Conservation (phyloP, 1,139 yeast species). For the Pneumocystis oryctolagi region DNA sequence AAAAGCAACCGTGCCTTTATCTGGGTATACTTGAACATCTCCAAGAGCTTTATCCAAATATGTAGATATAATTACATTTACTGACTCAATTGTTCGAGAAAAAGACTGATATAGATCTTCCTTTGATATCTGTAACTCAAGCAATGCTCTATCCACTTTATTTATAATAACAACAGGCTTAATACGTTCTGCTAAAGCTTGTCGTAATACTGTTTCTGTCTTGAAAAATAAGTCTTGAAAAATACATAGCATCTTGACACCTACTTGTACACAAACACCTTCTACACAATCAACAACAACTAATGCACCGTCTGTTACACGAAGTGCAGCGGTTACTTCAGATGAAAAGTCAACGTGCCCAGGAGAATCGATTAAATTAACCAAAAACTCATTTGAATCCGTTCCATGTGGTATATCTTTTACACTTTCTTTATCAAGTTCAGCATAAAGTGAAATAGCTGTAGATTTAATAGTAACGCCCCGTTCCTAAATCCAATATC, state of each 20-base stretch:
- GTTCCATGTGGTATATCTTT: slow-evolving; percentile 95
- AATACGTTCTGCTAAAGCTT: slow-evolving; percentile 98
- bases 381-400: slow-evolving; percentile 84
- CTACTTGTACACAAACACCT: slow-evolving; percentile 92
- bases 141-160: slow-evolving; percentile 99
- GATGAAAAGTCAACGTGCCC: slow-evolving; percentile 99
- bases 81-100: slow-evolving; percentile 98
- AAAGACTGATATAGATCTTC: slow-evolving; percentile 98
- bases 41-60: slow-evolving; percentile 83
- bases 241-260: not conserved
- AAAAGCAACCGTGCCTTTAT: slow-evolving; percentile 97
- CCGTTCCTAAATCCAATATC: slow-evolving; percentile 46
- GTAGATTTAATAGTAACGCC: slow-evolving; percentile 99
- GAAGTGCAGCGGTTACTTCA: slow-evolving; percentile 98
- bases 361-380: slow-evolving; percentile 98
- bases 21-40: slow-evolving; percentile 98
- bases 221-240: not conserved
- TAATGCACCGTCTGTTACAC: slow-evolving; percentile 99
- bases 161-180: slow-evolving; percentile 96
- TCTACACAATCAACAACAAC: slow-evolving; percentile 98
- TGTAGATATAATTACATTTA: slow-evolving; percentile 93
- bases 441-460: slow-evolving; percentile 90
- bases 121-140: slow-evolving; percentile 96
- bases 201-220: slow-evolving; percentile 99
- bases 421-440: slow-evolving; percentile 77